Conservation (phyloP, 768 basidiomycete genomes). For the Hygrocybe punicea region DNA sequence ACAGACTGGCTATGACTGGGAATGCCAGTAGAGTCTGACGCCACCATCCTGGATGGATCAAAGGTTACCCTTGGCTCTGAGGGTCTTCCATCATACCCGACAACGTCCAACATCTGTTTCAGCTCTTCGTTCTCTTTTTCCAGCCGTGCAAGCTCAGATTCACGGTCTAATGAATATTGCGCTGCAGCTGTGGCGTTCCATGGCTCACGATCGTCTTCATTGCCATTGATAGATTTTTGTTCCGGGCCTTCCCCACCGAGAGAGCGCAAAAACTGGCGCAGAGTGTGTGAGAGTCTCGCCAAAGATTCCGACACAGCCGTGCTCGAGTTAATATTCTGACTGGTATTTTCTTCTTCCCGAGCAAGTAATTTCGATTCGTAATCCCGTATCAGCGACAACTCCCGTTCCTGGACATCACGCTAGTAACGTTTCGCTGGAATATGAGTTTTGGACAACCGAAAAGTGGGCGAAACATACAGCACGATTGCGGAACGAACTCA, state of each 20-base stretch:
- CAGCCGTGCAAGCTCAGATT: slow-evolving; percentile 83
- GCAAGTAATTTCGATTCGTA: slow-evolving; percentile 84
- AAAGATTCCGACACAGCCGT: slow-evolving; percentile 67
- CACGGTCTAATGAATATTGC: slow-evolving; percentile 84
- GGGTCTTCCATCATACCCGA: slow-evolving; percentile 6
- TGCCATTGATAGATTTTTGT: slow-evolving; percentile 21
- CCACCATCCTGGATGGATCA: slow-evolving; percentile 8
- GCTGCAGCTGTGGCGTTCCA: slow-evolving; percentile 25
- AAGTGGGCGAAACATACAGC: slow-evolving; percentile 59
- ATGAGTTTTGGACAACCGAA: slow-evolving; percentile 4
- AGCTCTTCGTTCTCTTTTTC: slow-evolving; percentile 86
- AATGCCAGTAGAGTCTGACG: neutral
- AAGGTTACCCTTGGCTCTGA: slow-evolving; percentile 23
- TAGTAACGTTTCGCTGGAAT: slow-evolving; percentile 27
- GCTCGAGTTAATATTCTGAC: slow-evolving; percentile 54
- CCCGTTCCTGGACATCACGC: slow-evolving; percentile 92
- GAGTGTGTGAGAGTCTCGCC: slow-evolving; percentile 60
- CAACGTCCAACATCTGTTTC: slow-evolving; percentile 61
- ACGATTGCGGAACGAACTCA: slow-evolving; percentile 84
- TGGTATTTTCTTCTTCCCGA: slow-evolving; percentile 65
- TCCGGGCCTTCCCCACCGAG: slow-evolving; percentile 62
- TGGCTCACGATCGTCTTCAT: slow-evolving; percentile 41
- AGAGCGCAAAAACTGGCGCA: slow-evolving; percentile 68
- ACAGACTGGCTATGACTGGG: neutral
- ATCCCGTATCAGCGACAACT: slow-evolving; percentile 83